These are phyloP conservation scores for Fomitopsis pulvina DNA, from an alignment of 768 basidiomycete genomes.

Conservation along the genomic window DNA sequence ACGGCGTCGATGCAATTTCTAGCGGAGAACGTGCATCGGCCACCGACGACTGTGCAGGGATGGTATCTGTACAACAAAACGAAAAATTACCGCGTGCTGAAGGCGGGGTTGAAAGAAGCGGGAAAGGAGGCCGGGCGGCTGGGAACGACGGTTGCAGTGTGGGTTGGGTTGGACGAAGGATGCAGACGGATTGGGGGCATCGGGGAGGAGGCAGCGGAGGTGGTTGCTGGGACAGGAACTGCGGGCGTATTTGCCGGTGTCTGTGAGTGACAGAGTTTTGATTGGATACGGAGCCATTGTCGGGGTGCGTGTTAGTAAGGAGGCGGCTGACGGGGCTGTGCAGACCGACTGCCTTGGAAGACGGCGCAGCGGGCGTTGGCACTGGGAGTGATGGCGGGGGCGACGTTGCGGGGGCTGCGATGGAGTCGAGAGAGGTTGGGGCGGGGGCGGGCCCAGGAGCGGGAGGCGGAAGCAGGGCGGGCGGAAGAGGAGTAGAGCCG, in stretches of 20 bases:
- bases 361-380: slow-evolving; percentile 38
- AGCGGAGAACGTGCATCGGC: slow-evolving; percentile 89
- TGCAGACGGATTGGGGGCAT: slow-evolving; percentile 29
- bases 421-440: slow-evolving; percentile 23
- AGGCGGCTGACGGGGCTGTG: slow-evolving; percentile 6
- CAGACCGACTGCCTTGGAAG: slow-evolving; percentile 56
- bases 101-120: slow-evolving; percentile 64
- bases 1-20: slow-evolving; percentile 72
- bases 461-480: slow-evolving; percentile 9
- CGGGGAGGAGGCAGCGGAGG: slow-evolving; percentile 38
- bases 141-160: slow-evolving; percentile 36
- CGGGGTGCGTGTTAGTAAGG: background rate
- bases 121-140: slow-evolving; percentile 50
- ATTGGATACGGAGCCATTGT: slow-evolving; percentile 1
- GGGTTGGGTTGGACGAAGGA: slow-evolving; percentile 45
- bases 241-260: slow-evolving; percentile 51
- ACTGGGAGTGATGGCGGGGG: slow-evolving; percentile 56
- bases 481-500: slow-evolving; percentile 3
- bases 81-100: slow-evolving; percentile 83
- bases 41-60: slow-evolving; percentile 78
- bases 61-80: slow-evolving; percentile 98
- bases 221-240: slow-evolving; percentile 62
- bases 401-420: slow-evolving; percentile 36
- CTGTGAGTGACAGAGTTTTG: slow-evolving; percentile 31
- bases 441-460: slow-evolving; percentile 17